Conservation (phyloP, 257 asterid species). For the Gentiana straminea region DNA sequence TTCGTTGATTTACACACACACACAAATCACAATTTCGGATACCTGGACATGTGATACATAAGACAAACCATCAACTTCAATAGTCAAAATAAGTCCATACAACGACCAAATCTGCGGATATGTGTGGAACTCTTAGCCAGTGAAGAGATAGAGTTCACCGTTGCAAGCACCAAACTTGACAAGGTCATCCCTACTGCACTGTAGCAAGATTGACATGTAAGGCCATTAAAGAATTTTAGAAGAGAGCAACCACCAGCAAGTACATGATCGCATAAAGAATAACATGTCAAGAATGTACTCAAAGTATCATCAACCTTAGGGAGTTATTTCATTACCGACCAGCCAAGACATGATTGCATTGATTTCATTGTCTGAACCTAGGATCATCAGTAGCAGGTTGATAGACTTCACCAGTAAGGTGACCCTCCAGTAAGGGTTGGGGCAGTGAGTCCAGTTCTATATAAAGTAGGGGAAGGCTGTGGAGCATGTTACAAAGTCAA, state of each 20-base stretch:
- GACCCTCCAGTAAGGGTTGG: conserved; percentile 7
- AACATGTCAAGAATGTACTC: too few relatives aligned
- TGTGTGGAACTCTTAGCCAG: conserved; percentile 73
- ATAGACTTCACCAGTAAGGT: too few relatives aligned
- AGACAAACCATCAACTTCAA: conserved; percentile 96
- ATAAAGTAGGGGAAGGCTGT: conserved; percentile 12
- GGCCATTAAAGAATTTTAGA: conserved; percentile 13
- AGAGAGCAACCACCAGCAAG: neutral
- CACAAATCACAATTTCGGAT: conserved; percentile 6
- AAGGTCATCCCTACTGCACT: conserved; percentile 99
- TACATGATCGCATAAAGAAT: too few relatives aligned
- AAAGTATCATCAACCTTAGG: too few relatives aligned
- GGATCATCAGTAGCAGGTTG: too few relatives aligned
- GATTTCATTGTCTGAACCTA: too few relatives aligned
- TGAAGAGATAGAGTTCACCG: conserved; percentile 72
- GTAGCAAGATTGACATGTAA: conserved; percentile 37
- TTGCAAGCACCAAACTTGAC: conserved; percentile 92
- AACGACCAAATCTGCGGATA: conserved; percentile 85
- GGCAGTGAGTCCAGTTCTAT: conserved; percentile 13
- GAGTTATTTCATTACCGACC: too few relatives aligned
- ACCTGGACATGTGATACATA: conserved; percentile 98
- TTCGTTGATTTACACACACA: too few relatives aligned
- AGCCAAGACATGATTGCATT: too few relatives aligned
- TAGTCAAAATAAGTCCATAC: conserved; percentile 97
- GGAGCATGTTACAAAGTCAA: conserved; percentile 14